Percentiles rank a stretch among this genome's conserved stretches.
Evolutionary conservation across 495 filamentous ascomycete species (phyloP).

Genomic region (Tuber brumale): DNA sequence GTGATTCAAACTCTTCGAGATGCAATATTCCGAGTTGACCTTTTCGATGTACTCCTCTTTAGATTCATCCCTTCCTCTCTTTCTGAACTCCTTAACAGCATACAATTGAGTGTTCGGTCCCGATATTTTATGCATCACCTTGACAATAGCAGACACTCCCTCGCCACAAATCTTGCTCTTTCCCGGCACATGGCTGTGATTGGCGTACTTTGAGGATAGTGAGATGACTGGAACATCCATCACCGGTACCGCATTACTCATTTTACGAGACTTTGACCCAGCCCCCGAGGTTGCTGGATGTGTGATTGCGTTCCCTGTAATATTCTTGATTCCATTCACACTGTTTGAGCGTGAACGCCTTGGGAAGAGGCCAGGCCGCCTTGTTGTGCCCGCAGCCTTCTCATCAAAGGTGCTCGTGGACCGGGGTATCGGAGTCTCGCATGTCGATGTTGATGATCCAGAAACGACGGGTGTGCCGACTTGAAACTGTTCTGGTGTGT

Average conservation of each 20-base stretch:
- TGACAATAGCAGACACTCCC: slow-evolving; percentile 67
- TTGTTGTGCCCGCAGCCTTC: slow-evolving; percentile 15
- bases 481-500: slow-evolving; percentile 10
- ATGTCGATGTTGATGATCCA: slow-evolving; percentile 18
- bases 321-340: slow-evolving; percentile 37
- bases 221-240: slow-evolving; percentile 39
- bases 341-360: slow-evolving; percentile 36
- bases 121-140: slow-evolving; percentile 57
- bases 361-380: slow-evolving; percentile 32
- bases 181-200: slow-evolving; percentile 38
- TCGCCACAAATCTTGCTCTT: slow-evolving; percentile 57
- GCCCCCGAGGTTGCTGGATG: slow-evolving; percentile 37
- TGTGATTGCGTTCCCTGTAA: slow-evolving; percentile 40
- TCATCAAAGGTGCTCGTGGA: slow-evolving; percentile 24
- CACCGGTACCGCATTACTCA: slow-evolving; percentile 35
- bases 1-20: slow-evolving; percentile 67
- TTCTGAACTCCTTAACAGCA: slow-evolving; percentile 75
- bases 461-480: slow-evolving; percentile 7
- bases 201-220: slow-evolving; percentile 38
- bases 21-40: slow-evolving; percentile 73
- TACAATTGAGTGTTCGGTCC: slow-evolving; percentile 53
- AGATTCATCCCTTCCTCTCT: slow-evolving; percentile 54
- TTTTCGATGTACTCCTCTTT: slow-evolving; percentile 65
- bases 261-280: slow-evolving; percentile 39
- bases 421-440: slow-evolving; percentile 17